Conservation (phyloP, 805 yeast species). For the Starmerella asiatica region DNA sequence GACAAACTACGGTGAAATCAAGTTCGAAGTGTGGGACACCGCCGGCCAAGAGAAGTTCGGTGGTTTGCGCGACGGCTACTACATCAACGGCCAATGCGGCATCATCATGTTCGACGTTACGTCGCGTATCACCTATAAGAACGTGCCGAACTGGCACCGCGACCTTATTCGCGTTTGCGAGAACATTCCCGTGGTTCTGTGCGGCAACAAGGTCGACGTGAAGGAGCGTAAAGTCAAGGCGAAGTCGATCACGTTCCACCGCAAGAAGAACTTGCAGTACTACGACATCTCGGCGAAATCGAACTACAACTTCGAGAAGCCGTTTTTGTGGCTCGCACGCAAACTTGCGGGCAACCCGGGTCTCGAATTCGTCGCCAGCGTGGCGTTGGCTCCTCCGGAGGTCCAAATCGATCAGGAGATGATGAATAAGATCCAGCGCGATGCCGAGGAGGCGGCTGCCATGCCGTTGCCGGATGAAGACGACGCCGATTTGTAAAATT, state of each 20-base stretch:
- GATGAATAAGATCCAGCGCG: conserved; percentile 98
- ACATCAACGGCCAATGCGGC: conserved; percentile 99
- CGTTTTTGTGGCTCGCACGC: conserved; percentile 99
- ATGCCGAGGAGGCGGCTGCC: conserved; percentile 98
- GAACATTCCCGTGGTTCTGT: conserved; percentile 95
- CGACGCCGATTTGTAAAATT: conserved; percentile 85
- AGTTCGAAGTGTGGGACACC: conserved; percentile 99
- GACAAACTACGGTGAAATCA: conserved; percentile 97
- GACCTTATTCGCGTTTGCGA: conserved; percentile 99
- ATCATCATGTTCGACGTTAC: conserved; percentile 99
- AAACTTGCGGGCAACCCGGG: conserved; percentile 96
- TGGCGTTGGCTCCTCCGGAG: conserved; percentile 99
- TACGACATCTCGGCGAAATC: conserved; percentile 99
- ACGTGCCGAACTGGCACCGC: conserved; percentile 99
- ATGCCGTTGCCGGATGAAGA: conserved; percentile 99
- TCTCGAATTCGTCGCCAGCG: conserved; percentile 96
- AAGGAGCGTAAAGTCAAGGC: conserved; percentile 99
- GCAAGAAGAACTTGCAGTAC: conserved; percentile 99
- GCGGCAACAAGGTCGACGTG: conserved; percentile 99
- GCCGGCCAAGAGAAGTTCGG: conserved; percentile 99
- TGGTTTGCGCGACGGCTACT: conserved; percentile 98
- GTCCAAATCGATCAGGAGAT: conserved; percentile 91
- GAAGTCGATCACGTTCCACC: conserved; percentile 99
- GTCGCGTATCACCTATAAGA: conserved; percentile 97
- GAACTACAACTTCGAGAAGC: conserved; percentile 98